Conservation (phyloP, 257 asterid genomes). For the Jaltomata sinuosa region DNA sequence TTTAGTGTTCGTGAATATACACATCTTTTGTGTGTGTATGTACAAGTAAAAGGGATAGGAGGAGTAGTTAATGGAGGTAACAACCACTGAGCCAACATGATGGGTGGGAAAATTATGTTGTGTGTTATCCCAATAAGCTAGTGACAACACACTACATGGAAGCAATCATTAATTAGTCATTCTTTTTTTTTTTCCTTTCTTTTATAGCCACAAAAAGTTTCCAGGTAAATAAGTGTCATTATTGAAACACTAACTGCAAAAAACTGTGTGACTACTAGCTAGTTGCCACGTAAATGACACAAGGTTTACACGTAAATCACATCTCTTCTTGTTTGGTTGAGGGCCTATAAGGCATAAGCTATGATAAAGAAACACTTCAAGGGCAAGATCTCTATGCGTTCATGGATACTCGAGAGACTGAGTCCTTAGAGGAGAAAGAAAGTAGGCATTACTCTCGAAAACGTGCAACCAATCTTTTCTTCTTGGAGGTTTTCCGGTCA, state of each 20-base stretch:
- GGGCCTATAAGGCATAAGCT: no score
- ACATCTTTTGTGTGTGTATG: not conserved
- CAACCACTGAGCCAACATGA: not conserved
- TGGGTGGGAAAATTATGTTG: not conserved
- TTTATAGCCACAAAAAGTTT: not conserved
- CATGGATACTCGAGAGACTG: no score
- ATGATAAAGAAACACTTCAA: no score
- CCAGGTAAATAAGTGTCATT: not conserved
- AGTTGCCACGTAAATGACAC: not conserved
- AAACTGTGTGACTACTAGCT: not conserved
- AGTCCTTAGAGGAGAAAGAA: no score
- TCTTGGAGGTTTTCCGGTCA: no score
- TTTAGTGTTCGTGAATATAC: not conserved
- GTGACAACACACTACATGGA: not conserved
- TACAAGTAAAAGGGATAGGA: not conserved
- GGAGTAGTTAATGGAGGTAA: not conserved
- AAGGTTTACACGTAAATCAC: not conserved
- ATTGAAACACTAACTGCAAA: not conserved
- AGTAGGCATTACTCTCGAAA: no score
- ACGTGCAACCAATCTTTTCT: no score
- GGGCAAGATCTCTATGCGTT: no score
- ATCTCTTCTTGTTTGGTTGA: not conserved
- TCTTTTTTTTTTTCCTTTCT: not conserved
- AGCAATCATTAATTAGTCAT: not conserved
- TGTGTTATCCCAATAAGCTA: not conserved